Conservation (phyloP, 2,329 filamentous ascomycete genomes). For the Pseudogymnoascus sp. region DNA sequence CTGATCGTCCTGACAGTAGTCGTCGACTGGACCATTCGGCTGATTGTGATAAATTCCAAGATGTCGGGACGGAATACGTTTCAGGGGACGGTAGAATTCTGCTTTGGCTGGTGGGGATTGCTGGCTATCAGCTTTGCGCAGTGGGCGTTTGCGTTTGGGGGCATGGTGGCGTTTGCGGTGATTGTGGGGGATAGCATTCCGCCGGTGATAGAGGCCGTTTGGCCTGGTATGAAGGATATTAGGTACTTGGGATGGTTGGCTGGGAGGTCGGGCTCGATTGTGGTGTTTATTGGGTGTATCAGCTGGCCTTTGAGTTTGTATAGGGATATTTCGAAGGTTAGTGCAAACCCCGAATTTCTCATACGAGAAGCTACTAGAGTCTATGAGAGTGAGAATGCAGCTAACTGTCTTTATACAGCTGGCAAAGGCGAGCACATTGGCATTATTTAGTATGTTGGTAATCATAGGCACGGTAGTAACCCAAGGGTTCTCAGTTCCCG, state of each 20-base stretch:
- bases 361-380: not conserved
- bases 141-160: constrained; percentile 97
- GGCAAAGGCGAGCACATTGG: constrained; percentile 90
- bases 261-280: constrained; percentile 75
- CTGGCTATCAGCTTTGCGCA: constrained; percentile 86
- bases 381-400: not conserved
- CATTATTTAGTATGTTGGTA: constrained; percentile 84
- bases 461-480: constrained; percentile 84
- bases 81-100: constrained; percentile 91
- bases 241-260: constrained; percentile 77
- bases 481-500: constrained; percentile 69
- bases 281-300: constrained; percentile 76
- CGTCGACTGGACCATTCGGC: constrained; percentile 93
- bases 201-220: constrained; percentile 75
- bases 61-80: constrained; percentile 89
- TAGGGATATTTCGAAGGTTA: constrained; percentile 90
- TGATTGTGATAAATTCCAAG: constrained; percentile 97
- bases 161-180: constrained; percentile 97
- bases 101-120: constrained; percentile 81
- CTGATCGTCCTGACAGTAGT: constrained; percentile 73
- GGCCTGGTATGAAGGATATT: constrained; percentile 64
- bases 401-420: constrained; percentile 47
- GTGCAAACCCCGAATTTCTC: constrained; percentile 19
- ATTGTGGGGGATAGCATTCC: constrained; percentile 97
- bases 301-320: constrained; percentile 92